These are phyloP conservation scores for Lichtheimia hyalospora DNA, from an alignment of 371 early-diverging fungal genomes.

Conservation along the genomic window DNA sequence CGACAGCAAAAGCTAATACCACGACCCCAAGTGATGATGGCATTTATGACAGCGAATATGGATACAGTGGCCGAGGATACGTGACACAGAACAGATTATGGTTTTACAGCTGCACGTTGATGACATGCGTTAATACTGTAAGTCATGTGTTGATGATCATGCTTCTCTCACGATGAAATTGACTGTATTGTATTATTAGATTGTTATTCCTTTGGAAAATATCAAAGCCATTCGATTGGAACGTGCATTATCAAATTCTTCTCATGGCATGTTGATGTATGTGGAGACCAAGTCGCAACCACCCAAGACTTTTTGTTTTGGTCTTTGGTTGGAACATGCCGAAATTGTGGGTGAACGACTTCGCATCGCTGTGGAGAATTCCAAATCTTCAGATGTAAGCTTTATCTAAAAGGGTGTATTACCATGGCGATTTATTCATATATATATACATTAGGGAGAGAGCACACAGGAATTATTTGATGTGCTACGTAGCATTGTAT, in stretches of 20 bases:
- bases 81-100: constrained; percentile 38
- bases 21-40: constrained; percentile 1
- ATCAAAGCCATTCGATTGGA: constrained; percentile 31
- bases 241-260: constrained; percentile 15
- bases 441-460: constrained; percentile 5
- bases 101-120: constrained; percentile 43
- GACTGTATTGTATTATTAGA: constrained; percentile 7
- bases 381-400: constrained; percentile 13
- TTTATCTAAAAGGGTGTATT: background rate
- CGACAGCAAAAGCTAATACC: background rate
- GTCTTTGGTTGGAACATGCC: constrained; percentile 34
- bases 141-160: background rate
- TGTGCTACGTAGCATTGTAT: constrained; percentile 18
- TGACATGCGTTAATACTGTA: constrained; percentile 42
- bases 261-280: constrained; percentile 24
- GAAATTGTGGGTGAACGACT: constrained; percentile 33
- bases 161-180: too few relatives aligned
- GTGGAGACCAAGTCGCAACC: constrained; percentile 20
- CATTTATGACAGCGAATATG: constrained; percentile 15
- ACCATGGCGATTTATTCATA: background rate
- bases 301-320: constrained; percentile 21
- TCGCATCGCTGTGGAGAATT: constrained; percentile 20
- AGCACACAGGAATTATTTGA: constrained; percentile 30
- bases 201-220: constrained; percentile 34
- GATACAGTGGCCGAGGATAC: constrained; percentile 33